phyloP scores from a whole-genome alignment of 2,329 filamentous ascomycete species.

The Trematosphaeria pertusa region DNA sequence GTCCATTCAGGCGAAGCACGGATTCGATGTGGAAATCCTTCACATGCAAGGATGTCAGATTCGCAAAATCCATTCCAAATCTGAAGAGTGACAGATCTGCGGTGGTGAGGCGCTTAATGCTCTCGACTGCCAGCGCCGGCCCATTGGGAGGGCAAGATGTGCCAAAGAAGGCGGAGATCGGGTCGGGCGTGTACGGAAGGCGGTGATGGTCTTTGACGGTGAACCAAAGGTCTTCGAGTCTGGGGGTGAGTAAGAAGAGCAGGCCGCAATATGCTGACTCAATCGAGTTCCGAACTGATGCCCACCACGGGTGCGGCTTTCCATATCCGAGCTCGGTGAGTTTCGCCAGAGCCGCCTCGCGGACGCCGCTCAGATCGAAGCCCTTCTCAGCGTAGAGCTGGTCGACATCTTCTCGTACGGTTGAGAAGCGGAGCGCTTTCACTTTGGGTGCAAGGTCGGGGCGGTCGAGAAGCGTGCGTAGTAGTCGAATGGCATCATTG shows the following conservation, averaged over 20 bases:
- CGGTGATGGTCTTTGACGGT: conserved; percentile 27
- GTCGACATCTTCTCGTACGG: conserved; percentile 22
- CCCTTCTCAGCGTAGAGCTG: conserved; percentile 19
- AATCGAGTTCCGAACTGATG: conserved; percentile 27
- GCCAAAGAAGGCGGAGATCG: conserved; percentile 29
- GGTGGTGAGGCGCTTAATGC: conserved; percentile 18
- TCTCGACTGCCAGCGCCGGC: conserved; percentile 12
- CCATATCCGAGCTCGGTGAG: conserved; percentile 19
- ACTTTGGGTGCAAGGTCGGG: conserved; percentile 29
- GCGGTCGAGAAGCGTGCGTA: conserved; percentile 30
- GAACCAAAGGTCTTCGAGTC: conserved; percentile 25
- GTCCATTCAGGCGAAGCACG: conserved; percentile 28
- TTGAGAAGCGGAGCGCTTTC: conserved; percentile 23
- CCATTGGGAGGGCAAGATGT: conserved; percentile 14
- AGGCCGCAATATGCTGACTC: conserved; percentile 32
- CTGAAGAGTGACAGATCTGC: conserved; percentile 25
- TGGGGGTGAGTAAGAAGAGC: conserved; percentile 26
- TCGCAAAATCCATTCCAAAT: conserved; percentile 19
- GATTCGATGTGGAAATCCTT: conserved; percentile 23
- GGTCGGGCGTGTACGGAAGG: conserved; percentile 24
- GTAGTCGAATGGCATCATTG: conserved; percentile 24
- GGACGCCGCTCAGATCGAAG: conserved; percentile 20
- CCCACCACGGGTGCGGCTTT: conserved; percentile 21
- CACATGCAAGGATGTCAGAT: conserved; percentile 21
- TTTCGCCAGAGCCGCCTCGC: conserved; percentile 14